Evolutionary conservation across 257 asterid genomes (phyloP), one percentile per base, ranked within the genome.

Genomic region (Echium plantagineum): DNA sequence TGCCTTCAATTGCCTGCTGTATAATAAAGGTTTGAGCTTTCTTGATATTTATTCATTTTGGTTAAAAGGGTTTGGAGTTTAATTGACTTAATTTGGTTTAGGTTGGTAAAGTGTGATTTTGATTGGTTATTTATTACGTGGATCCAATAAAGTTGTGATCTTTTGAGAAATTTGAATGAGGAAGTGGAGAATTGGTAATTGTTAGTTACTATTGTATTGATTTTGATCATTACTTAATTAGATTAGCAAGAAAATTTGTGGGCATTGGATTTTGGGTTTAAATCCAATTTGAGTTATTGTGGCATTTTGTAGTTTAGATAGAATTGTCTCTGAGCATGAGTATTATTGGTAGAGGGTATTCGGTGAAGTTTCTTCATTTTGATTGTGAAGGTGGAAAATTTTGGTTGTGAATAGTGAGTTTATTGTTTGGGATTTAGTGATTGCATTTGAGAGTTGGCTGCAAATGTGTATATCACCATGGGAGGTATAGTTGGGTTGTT

Each of bases 391-490:
- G 46, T 35, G 46, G 46, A 8, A 35, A 35, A 31, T 21, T 21
- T 55, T 3, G 59, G 30, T 15, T 21, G 32, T 20, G 5, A 28
- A 17, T 15, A 9, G 32, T 20, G 5, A 28, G 32, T 28, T 28
- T 28, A 28, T 55, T 9, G 26, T 55, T 2, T 20, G 35, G 30
- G 30, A 55, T 55, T 24, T 16, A 58, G 59, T 68, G 74, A 59
- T 47, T 69, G 77, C 73, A 73, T 67, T 67, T 57, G 77, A 55
- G 75, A 68, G 81, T 73, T 48, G 65, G 65, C 58, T 72, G 49
- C 77, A 76, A 71, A 84, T 85, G 95, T 78, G 80, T 69, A 64
- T 42, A 69, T 62, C 80, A 72, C 66, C 61, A 85, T 83, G 94
- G 78, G 79, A 73, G 85, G 71, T 58, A 64, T 22, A 61, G 61